These are phyloP conservation scores for Rhinocladiella similis DNA, from an alignment of 2,329 filamentous ascomycete genomes.

Conservation along the genomic window DNA sequence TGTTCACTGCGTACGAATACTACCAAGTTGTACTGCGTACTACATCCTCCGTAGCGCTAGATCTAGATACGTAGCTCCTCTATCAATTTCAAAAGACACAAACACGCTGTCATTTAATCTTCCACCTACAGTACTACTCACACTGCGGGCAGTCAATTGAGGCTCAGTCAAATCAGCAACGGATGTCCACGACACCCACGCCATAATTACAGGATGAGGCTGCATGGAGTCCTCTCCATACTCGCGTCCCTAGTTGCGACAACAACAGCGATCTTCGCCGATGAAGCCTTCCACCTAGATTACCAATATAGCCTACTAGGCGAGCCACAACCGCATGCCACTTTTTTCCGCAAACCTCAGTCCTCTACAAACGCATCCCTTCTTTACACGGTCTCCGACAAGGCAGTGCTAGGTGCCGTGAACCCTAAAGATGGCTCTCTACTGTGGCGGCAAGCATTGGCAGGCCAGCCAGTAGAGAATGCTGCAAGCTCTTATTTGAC, in stretches of 20 bases:
- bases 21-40: no score
- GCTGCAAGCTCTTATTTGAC: slow-evolving; percentile 31
- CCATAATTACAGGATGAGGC: slow-evolving; percentile 24
- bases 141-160: neutral
- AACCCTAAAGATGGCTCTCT: slow-evolving; percentile 83
- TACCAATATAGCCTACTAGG: slow-evolving; percentile 91
- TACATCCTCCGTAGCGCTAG: no score
- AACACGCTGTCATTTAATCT: no score
- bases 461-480: slow-evolving; percentile 46
- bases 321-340: slow-evolving; percentile 75
- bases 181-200: neutral
- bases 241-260: slow-evolving; percentile 10
- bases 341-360: slow-evolving; percentile 91
- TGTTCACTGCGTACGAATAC: no score
- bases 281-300: slow-evolving; percentile 89
- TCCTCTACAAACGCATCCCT: slow-evolving; percentile 81
- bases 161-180: neutral
- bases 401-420: slow-evolving; percentile 79
- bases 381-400: slow-evolving; percentile 86
- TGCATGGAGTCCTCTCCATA: slow-evolving; percentile 17
- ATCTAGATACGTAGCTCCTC: no score
- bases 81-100: no score
- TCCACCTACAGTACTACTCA: neutral
- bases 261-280: slow-evolving; percentile 67
- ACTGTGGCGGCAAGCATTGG: slow-evolving; percentile 80